Evolutionary conservation across 306 rosid species (phyloP).

Genomic region (Malus fusca): DNA sequence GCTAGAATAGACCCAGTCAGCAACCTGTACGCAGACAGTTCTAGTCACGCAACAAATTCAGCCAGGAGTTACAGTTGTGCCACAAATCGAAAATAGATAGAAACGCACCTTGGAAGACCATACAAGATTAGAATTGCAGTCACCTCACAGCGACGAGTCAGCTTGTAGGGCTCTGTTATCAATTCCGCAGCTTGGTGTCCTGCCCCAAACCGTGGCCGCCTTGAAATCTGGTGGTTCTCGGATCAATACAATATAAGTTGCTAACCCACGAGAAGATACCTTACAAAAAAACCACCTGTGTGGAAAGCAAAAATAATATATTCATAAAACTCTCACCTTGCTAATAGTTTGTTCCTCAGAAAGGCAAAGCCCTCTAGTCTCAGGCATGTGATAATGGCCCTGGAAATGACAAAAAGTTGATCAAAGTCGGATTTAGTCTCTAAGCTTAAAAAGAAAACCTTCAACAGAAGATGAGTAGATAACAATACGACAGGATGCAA

Average conservation of each 20-base stretch:
- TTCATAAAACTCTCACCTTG: constrained; percentile 33
- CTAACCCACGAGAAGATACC: background rate
- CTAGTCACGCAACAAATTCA: background rate
- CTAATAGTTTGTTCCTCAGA: constrained; percentile 64
- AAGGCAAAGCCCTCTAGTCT: constrained; percentile 65
- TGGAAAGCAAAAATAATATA: background rate
- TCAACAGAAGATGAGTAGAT: background rate
- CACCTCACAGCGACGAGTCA: constrained; percentile 79
- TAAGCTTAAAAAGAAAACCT: background rate
- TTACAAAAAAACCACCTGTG: background rate
- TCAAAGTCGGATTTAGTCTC: background rate
- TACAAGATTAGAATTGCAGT: constrained; percentile 88
- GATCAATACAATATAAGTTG: background rate
- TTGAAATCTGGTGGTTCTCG: constrained; percentile 31
- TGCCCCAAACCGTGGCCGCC: constrained; percentile 39
- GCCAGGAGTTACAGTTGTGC: background rate
- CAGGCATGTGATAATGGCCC: constrained; percentile 60
- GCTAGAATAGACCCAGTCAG: constrained; percentile 95
- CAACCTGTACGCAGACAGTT: constrained; percentile 39
- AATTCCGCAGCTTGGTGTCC: constrained; percentile 34
- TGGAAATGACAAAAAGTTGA: constrained; percentile 10
- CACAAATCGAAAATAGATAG: background rate
- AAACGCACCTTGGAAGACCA: constrained; percentile 86
- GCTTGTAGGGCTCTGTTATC: constrained; percentile 50
- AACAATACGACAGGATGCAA: background rate